Conservation (phyloP, 2,329 filamentous ascomycete genomes). For the Nemania sp. region DNA sequence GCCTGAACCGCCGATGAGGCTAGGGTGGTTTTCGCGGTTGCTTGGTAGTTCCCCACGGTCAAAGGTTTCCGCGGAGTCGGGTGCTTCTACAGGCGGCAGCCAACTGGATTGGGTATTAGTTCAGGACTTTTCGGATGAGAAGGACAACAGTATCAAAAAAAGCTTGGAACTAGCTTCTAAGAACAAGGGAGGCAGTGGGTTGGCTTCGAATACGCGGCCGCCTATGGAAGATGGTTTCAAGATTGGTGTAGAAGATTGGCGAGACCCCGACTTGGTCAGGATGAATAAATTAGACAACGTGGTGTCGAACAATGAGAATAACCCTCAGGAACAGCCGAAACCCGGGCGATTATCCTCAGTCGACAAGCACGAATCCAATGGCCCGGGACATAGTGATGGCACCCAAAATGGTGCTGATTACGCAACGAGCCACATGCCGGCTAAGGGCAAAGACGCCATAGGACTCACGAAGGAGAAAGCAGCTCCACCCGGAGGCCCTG, state of each 20-base stretch:
- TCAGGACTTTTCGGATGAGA: slow-evolving; percentile 67
- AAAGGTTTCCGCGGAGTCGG: slow-evolving; percentile 55
- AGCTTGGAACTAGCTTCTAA: slow-evolving; percentile 46
- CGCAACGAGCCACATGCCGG: slow-evolving; percentile 44
- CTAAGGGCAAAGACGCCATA: slow-evolving; percentile 39
- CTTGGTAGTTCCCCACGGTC: slow-evolving; percentile 45
- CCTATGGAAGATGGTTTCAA: slow-evolving; percentile 65
- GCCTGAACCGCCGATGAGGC: slow-evolving; percentile 32
- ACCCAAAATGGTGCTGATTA: slow-evolving; percentile 77
- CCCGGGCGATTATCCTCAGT: slow-evolving; percentile 24
- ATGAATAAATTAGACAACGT: slow-evolving; percentile 31
- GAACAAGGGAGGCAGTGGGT: slow-evolving; percentile 33
- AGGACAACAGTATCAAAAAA: slow-evolving; percentile 49
- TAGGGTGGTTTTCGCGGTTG: slow-evolving; percentile 52
- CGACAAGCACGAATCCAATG: slow-evolving; percentile 36
- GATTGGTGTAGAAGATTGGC: slow-evolving; percentile 87
- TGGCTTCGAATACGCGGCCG: slow-evolving; percentile 29
- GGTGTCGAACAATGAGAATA: slow-evolving; percentile 38
- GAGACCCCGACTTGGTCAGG: slow-evolving; percentile 73
- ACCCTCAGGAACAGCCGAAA: slow-evolving; percentile 30
- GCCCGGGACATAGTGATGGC: slow-evolving; percentile 67
- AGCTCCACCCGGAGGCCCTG: slow-evolving; percentile 31
- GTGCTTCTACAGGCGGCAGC: slow-evolving; percentile 70
- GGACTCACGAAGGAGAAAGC: slow-evolving; percentile 38
- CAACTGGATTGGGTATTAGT: slow-evolving; percentile 74